Conservation (phyloP, 1,139 yeast species). For the Sugiyamaella sp. region DNA sequence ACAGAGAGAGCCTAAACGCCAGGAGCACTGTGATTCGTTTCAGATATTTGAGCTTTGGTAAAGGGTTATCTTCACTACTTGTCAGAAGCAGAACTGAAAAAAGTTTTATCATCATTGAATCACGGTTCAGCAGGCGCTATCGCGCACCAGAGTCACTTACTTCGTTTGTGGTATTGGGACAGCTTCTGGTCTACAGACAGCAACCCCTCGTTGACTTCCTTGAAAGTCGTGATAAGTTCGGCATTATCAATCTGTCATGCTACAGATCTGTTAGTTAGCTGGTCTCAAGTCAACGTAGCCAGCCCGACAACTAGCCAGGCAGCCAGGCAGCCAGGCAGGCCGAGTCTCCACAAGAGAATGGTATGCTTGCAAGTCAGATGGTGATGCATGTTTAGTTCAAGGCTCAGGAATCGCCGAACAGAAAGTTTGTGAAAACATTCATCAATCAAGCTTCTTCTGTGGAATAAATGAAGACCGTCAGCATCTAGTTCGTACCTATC, state of each 20-base stretch:
- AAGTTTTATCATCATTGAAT: slow-evolving; percentile 19
- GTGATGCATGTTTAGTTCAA: slow-evolving; percentile 20
- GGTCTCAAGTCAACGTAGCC: too few species aligned
- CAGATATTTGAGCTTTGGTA: slow-evolving; percentile 20
- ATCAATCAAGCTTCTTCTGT: slow-evolving; percentile 6
- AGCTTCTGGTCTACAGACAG: too few species aligned
- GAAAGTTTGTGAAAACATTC: slow-evolving; percentile 25
- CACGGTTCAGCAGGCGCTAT: not conserved
- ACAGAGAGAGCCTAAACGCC: too few species aligned
- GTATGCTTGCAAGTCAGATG: slow-evolving; percentile 17
- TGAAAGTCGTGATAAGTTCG: too few species aligned
- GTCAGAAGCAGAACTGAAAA: slow-evolving; percentile 22
- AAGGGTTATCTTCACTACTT: slow-evolving; percentile 19
- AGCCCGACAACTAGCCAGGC: not conserved
- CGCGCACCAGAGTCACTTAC: not conserved
- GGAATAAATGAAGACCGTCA: too few species aligned
- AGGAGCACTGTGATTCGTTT: not conserved
- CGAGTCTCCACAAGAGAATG: too few species aligned
- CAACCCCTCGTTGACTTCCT: too few species aligned
- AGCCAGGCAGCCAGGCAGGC: not conserved
- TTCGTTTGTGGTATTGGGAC: too few species aligned
- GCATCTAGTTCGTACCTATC: slow-evolving; percentile 10
- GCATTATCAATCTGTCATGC: too few species aligned
- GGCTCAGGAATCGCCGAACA: slow-evolving; percentile 23
- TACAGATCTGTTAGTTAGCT: too few species aligned